phyloP scores from a whole-genome alignment of 352 stramenopile genomes.

The Phytophthora fragariae region DNA sequence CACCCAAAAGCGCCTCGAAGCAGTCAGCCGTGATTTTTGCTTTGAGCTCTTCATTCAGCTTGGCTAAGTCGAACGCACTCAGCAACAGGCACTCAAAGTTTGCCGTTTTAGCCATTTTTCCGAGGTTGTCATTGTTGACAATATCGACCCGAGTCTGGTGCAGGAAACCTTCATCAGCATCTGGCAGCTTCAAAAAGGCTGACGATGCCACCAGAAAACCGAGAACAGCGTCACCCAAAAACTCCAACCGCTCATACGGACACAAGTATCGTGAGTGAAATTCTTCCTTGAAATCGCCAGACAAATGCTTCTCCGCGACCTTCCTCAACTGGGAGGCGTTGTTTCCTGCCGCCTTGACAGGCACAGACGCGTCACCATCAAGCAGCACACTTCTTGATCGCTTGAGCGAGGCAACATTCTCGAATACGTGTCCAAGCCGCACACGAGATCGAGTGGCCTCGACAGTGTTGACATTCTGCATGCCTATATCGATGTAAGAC shows the following conservation, averaged over 20 bases:
- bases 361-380: conserved; percentile 35
- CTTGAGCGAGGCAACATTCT: conserved; percentile 69
- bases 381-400: conserved; percentile 60
- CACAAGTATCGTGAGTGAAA: conserved; percentile 82
- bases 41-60: conserved; percentile 59
- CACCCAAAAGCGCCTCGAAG: conserved; percentile 82
- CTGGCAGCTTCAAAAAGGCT: conserved; percentile 80
- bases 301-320: conserved; percentile 68
- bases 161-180: conserved; percentile 69
- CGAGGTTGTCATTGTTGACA: conserved; percentile 81
- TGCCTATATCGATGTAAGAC: conserved; percentile 85
- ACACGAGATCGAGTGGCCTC: conserved; percentile 82
- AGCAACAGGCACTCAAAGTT: conserved; percentile 83
- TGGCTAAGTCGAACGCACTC: conserved; percentile 70
- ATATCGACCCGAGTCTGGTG: conserved; percentile 79
- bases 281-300: conserved; percentile 76
- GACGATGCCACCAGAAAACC: conserved; percentile 85
- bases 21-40: conserved; percentile 86
- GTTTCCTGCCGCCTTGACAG: conserved; percentile 25
- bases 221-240: conserved; percentile 86
- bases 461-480: conserved; percentile 87
- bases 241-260: conserved; percentile 87
- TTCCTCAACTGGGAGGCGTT: conserved; percentile 45
- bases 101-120: conserved; percentile 72
- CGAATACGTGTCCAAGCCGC: conserved; percentile 75